These are phyloP conservation scores for Silene coronaria DNA, from an alignment of 179 eudicot genomes.

Conservation along the genomic window DNA sequence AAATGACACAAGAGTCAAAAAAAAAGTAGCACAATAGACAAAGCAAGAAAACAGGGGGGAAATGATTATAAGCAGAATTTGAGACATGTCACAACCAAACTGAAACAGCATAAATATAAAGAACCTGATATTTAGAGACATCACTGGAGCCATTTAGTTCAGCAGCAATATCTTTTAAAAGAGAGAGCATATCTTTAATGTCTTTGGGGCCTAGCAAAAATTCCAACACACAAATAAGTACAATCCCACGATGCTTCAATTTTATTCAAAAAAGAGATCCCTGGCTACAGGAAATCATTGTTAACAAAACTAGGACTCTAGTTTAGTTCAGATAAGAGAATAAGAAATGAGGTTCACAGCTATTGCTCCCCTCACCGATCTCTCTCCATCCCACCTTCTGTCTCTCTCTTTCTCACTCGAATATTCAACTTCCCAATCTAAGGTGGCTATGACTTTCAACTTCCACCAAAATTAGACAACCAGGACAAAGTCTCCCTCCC, in stretches of 20 bases:
- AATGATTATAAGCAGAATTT: constrained; percentile 1
- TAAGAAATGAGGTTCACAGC: constrained; percentile 9
- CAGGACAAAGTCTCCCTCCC: too few relatives aligned
- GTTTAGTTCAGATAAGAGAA: background rate
- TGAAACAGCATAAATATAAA: constrained; percentile 5
- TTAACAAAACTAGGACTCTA: background rate
- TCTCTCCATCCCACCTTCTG: background rate
- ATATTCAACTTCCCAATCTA: background rate
- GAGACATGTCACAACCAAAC: background rate
- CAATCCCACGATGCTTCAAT: background rate
- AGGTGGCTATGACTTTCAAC: background rate
- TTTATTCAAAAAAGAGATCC: background rate
- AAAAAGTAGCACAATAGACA: constrained; percentile 10
- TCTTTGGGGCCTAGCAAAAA: constrained; percentile 70
- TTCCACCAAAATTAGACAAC: too few relatives aligned
- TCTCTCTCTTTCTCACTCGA: background rate
- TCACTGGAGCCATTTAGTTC: constrained; percentile 53
- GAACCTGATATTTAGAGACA: constrained; percentile 73
- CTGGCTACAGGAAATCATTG: background rate
- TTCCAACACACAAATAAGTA: background rate
- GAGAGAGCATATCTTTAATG: constrained; percentile 61
- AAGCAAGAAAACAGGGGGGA: constrained; percentile 4
- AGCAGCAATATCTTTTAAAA: constrained; percentile 62
- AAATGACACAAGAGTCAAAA: constrained; percentile 11
- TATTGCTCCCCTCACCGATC: background rate